Base-by-base conservation (phyloP, 2,329 filamentous ascomycete genomes). In the Lecanicillium sp. region DNA sequence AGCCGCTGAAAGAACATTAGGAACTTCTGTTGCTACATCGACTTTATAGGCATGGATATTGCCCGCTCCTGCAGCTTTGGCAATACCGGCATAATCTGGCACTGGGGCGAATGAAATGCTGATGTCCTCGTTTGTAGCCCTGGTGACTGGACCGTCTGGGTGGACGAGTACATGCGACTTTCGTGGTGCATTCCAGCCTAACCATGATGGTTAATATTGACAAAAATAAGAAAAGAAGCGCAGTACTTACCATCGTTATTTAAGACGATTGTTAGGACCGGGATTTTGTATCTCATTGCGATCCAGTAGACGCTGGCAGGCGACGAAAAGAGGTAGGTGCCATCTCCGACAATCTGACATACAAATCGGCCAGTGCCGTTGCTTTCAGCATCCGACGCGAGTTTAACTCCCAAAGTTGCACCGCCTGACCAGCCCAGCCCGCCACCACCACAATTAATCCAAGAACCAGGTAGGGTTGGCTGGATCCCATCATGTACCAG, bases 391-490 rank as follows among this genome's bases (percentile, higher is more conserved):
- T 62, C 59, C 1, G 56, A 76, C 0, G 83, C 86, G 7, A 90
- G 71, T 55, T 89, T 88, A 53, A 89, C 80, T 3, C 85, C 86
- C 3, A 90, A 58, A 0, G 82, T 81, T 37, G 67, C 85, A 12
- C 86, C 85, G 12, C 84, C 85, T 10, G 79, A 84, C 85, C 85
- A 90, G 2, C 85, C 85, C 0, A 90, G 75, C 3, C 86, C 86
- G 12, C 84, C 85, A 1, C 82, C 85, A 2, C 85, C 85, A 54
- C 84, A 89, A 56, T 88, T 89, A 51, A 90, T 77, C 81, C 81
- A 88, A 0, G 77, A 79, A 0, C 84, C 83, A 0, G 85, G 84
- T 0, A 77, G 53, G 0, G 71, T 79, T 3, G 78, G 72, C 49
- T 79, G 78, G 7, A 92, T 62, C 46, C 88, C 84, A 47, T 92